These are phyloP conservation scores for Senna tora DNA, from an alignment of 306 rosid genomes.

Conservation along the genomic window DNA sequence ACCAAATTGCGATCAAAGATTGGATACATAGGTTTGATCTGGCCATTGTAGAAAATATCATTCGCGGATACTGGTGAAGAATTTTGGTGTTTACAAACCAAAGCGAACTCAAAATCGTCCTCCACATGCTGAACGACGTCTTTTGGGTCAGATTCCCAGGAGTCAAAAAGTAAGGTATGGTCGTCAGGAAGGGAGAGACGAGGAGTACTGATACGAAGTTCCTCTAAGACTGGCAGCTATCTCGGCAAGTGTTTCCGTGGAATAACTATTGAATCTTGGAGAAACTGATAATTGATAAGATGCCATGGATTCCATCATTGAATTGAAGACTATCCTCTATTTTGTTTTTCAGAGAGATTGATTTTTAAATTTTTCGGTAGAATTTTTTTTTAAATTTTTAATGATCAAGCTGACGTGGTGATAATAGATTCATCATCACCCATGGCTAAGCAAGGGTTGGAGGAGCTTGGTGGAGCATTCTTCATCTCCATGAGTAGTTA, in stretches of 20 bases:
- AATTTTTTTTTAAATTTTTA: no score
- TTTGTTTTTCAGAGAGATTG: conserved; percentile 10
- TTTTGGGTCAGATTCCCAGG: conserved; percentile 30
- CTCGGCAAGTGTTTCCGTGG: conserved; percentile 76
- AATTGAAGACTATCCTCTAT: not conserved
- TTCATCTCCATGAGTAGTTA: no score
- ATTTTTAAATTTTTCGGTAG: no score
- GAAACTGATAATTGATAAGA: conserved; percentile 46
- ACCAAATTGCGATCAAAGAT: conserved; percentile 52
- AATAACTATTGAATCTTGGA: conserved; percentile 81
- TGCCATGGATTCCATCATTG: conserved; percentile 39
- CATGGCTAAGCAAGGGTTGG: no score
- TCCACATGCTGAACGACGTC: conserved; percentile 23
- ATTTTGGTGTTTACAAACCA: conserved; percentile 46
- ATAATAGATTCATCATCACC: no score
- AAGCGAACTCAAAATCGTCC: conserved; percentile 69
- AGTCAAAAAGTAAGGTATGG: conserved; percentile 31
- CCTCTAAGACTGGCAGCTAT: conserved; percentile 84
- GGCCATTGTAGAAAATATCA: conserved; percentile 89
- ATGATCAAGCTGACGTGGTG: no score
- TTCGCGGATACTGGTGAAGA: conserved; percentile 66
- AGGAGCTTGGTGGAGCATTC: no score
- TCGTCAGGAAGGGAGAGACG: conserved; percentile 35
- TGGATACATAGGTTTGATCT: conserved; percentile 77
- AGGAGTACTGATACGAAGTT: conserved; percentile 47